Evolutionary conservation across 176 grass and related monocot species (phyloP).

Genomic region (Ensete ventricosum): DNA sequence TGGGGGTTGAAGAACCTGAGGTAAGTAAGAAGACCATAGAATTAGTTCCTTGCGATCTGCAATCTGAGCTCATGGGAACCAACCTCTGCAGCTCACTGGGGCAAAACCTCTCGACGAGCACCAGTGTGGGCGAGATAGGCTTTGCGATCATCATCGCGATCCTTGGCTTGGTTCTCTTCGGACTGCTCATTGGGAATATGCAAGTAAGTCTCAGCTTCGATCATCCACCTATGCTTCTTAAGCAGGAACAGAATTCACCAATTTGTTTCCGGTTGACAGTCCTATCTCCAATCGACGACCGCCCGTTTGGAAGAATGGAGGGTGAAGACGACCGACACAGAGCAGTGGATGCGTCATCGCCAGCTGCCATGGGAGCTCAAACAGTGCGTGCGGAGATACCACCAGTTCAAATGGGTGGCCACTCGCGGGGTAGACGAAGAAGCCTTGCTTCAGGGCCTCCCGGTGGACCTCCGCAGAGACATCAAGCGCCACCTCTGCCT

Average conservation of each 20-base stretch:
- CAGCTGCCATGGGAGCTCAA: conserved; percentile 70
- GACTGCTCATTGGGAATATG: conserved; percentile 95
- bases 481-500: conserved; percentile 95
- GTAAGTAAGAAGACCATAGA: conserved; percentile 10
- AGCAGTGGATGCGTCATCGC: conserved; percentile 94
- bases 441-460: conserved; percentile 56
- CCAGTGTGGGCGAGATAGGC: conserved; percentile 52
- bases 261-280: conserved; percentile 22
- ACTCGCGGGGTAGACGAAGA: conserved; percentile 86
- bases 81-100: conserved; percentile 54
- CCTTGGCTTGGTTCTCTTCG: conserved; percentile 80
- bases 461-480: conserved; percentile 71
- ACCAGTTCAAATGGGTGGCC: conserved; percentile 82
- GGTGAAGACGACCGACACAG: conserved; percentile 73
- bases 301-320: conserved; percentile 90
- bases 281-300: conserved; percentile 79
- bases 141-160: conserved; percentile 75
- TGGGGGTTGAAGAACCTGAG: conserved; percentile 98
- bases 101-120: conserved; percentile 75
- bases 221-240: too few species aligned
- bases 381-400: conserved; percentile 65
- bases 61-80: not conserved
- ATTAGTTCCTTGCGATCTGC: not conserved
- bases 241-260: too few species aligned
- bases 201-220: conserved; percentile 44